Evolutionary conservation across 495 filamentous ascomycete genomes (phyloP).

Genomic region (Aspergillus leporis): DNA sequence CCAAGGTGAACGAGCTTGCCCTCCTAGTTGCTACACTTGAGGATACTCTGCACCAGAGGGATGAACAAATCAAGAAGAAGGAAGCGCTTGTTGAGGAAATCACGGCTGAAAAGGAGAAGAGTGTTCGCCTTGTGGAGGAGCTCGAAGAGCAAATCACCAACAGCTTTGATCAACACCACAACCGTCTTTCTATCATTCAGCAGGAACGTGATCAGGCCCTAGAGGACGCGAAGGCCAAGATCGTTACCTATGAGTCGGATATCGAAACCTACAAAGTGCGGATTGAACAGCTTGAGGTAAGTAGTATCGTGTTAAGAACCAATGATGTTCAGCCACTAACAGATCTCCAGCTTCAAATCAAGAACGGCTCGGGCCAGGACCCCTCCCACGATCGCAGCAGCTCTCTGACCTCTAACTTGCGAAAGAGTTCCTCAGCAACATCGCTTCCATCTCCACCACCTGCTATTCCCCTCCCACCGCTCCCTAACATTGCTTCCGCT

Average conservation of each 20-base stretch:
- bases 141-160: constrained; percentile 95
- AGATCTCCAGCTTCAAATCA: constrained; percentile 39
- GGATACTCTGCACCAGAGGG: constrained; percentile 66
- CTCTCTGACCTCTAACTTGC: constrained; percentile 74
- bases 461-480: constrained; percentile 82
- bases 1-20: constrained; percentile 52
- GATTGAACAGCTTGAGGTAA: constrained; percentile 53
- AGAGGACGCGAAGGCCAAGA: constrained; percentile 48
- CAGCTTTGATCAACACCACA: constrained; percentile 93
- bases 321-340: constrained; percentile 18
- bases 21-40: constrained; percentile 56
- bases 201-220: constrained; percentile 52
- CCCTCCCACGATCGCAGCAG: constrained; percentile 65
- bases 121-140: constrained; percentile 87
- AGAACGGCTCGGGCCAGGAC: constrained; percentile 40
- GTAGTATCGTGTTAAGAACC: constrained; percentile 9
- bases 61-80: constrained; percentile 73
- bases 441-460: constrained; percentile 93
- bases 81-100: constrained; percentile 59
- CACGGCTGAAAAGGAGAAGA: constrained; percentile 71
- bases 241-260: constrained; percentile 49
- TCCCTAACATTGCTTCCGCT: constrained; percentile 43
- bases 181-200: constrained; percentile 72
- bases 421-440: constrained; percentile 79
- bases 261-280: constrained; percentile 52